Evolutionary conservation across 306 rosid genomes (phyloP), one percentile per base, ranked within the genome.

Genomic region (Sophora flavescens): DNA sequence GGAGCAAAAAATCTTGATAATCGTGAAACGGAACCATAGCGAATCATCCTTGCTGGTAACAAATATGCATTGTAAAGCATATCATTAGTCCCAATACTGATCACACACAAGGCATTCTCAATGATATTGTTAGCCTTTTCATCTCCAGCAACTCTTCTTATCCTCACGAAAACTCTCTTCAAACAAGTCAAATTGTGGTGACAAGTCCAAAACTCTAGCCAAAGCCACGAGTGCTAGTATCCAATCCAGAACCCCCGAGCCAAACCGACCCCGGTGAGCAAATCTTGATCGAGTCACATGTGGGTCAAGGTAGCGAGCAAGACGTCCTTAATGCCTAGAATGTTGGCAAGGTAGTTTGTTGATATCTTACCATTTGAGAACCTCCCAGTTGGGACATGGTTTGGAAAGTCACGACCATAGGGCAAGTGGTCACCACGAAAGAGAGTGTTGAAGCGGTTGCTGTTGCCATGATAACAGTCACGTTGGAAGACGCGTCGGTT

Each of bases 201-300:
- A 3, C 82, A 82, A 11, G 28, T 26, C 70, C 45, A 74, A 9
- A 3, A 41, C 87, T 3, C 1, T 28, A 0, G 51, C 12, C 33
- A 81, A 3, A 0, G 41, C 26, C 6, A 14, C 14, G n/a, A 0
- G 86, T 85, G 2, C 6, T 5, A 0, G 2, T 18, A 11, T 86
- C 93, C 36, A 86, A 44, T 1, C 90, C 90, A 0, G 83, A 30
- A 58, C 86, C 86, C 0, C 75, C 87, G 86, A 82, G 6, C 56
- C 89, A 89, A 86, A 57, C 85, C 84, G 44, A 83, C 87, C 2
- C 87, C 89, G 0, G 90, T 80, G 4, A 80, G 53, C 66, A 89
- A 41, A 58, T 82, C 85, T 0, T 1, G 0, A 8, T 72, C 85
- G n/a, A 0, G 36, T 83, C 12, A 89, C 17, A 0, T 2, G 39